These are phyloP conservation scores for Penicillium egyptiacum DNA, from an alignment of 495 filamentous ascomycete species.

Conservation along the genomic window DNA sequence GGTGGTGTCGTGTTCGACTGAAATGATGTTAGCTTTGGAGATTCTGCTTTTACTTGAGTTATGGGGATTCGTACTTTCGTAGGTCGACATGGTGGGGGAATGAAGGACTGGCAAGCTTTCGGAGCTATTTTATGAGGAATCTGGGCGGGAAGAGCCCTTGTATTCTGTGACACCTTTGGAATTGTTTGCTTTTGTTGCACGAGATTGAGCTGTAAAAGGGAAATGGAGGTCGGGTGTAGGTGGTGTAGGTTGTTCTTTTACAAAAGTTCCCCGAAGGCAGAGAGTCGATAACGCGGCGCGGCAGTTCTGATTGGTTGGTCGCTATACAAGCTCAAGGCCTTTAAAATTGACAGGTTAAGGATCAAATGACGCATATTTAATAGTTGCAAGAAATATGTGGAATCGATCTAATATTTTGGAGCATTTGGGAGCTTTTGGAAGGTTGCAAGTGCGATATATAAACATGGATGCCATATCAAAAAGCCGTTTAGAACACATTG, in stretches of 20 bases:
- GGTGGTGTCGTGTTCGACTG: slow-evolving; percentile 81
- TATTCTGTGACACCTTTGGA: slow-evolving; percentile 18
- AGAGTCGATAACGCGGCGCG: slow-evolving; percentile 32
- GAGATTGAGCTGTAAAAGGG: background rate
- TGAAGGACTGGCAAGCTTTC: slow-evolving; percentile 6
- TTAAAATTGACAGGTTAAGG: background rate
- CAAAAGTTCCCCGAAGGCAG: slow-evolving; percentile 19
- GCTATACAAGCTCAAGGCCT: background rate
- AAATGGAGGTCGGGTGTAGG: background rate
- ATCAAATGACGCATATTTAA: background rate
- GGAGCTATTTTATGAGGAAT: slow-evolving; percentile 4
- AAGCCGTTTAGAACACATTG: background rate
- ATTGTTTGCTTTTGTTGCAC: slow-evolving; percentile 13
- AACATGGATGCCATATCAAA: background rate
- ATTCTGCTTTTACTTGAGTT: background rate
- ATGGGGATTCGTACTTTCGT: slow-evolving; percentile 47
- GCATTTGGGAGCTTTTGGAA: background rate
- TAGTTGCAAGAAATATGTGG: background rate
- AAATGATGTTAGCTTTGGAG: background rate
- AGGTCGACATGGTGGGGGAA: slow-evolving; percentile 51
- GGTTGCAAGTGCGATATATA: background rate
- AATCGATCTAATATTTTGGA: no score
- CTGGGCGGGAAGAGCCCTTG: slow-evolving; percentile 19
- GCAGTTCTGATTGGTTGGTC: slow-evolving; percentile 4
- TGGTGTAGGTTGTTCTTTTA: background rate